Evolutionary conservation across 2,329 filamentous ascomycete genomes (phyloP), one percentile per base, ranked within the genome.

Genomic region (Phyllosticta citriasiana): DNA sequence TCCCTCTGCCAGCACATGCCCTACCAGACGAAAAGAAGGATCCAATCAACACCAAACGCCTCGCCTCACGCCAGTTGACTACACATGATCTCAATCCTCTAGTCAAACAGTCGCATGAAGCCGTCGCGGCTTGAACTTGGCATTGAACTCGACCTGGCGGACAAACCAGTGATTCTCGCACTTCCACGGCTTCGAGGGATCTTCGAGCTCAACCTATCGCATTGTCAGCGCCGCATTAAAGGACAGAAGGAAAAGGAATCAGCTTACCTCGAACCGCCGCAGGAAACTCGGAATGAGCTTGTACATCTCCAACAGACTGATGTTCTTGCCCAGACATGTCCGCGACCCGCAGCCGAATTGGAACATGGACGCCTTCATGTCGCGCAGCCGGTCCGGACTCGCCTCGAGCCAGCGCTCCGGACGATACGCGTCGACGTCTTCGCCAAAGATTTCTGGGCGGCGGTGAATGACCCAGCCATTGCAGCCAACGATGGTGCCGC

Each of bases 391-490:
- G 62, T 79, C 78, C 26, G 84, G 80, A 55, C 80, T 65, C 1
- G 79, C 77, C 52, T 82, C 77, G 3, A 81, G 68, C 80, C 88
- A 90, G 53, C 88, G 73, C 72, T 91, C 88, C 0, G 88, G 88
- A 12, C 84, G 74, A 70, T 82, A 93, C 0, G 70, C 73, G 53
- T 90, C 84, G 0, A 84, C 83, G 63, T 91, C 85, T 0, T 77
- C 70, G 1, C 88, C 88, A 67, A 89, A 93, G 30, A 91, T 77
- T 60, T 86, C 83, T 4, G 80, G 78, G 2, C 84, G 80, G 2
- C 86, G 81, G 67, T 92, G 88, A 35, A 92, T 77, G 16, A 91
- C 83, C 88, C 88, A 91, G 0, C 88, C 83, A 58, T 84, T 89
- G 69, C 84, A 88, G 6, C 88, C 88, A 0, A 91, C 87, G 62